A percentile compares a stretch with the other conserved stretches of the same genome.
These are phyloP conservation scores for Kazachstania taianensis DNA, from an alignment of 805 yeast genomes.

Conservation along the genomic window DNA sequence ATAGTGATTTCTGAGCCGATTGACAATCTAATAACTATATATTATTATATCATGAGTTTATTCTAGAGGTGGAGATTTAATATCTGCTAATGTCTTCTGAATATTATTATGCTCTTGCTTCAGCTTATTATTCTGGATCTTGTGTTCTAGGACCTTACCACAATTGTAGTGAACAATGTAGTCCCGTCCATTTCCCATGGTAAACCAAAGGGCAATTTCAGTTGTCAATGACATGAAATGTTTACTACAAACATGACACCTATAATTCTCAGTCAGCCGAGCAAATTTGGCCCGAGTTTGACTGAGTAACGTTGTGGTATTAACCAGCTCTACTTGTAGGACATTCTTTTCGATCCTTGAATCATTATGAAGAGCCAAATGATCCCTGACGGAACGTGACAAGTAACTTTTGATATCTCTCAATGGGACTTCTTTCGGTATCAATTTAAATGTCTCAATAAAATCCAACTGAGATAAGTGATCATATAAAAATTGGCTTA, in stretches of 20 bases:
- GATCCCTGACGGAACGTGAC: constrained; percentile 34
- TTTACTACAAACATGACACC: constrained; percentile 54
- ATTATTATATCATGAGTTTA: neutral
- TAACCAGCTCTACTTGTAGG: constrained; percentile 43
- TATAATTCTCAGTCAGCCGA: constrained; percentile 33
- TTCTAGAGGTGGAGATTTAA: too few species aligned
- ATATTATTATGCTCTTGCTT: neutral
- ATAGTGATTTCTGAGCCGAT: too few species aligned
- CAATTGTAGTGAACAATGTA: constrained; percentile 22
- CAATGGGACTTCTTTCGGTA: constrained; percentile 45
- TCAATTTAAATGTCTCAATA: constrained; percentile 32
- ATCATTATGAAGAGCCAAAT: constrained; percentile 33
- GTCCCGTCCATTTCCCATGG: constrained; percentile 9
- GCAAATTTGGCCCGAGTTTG: constrained; percentile 30
- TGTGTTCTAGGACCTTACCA: constrained; percentile 15
- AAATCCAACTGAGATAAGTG: constrained; percentile 16
- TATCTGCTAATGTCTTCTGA: neutral
- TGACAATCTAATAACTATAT: too few species aligned
- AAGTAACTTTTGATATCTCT: constrained; percentile 35
- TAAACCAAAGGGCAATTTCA: constrained; percentile 15
- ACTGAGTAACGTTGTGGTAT: constrained; percentile 36
- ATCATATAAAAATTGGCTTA: constrained; percentile 18
- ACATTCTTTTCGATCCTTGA: constrained; percentile 38
- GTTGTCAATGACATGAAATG: constrained; percentile 11
- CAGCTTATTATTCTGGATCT: constrained; percentile 7